These are phyloP conservation scores for Amylostereum areolatum DNA, from an alignment of 1,284 basidiomycete genomes.

Conservation along the genomic window DNA sequence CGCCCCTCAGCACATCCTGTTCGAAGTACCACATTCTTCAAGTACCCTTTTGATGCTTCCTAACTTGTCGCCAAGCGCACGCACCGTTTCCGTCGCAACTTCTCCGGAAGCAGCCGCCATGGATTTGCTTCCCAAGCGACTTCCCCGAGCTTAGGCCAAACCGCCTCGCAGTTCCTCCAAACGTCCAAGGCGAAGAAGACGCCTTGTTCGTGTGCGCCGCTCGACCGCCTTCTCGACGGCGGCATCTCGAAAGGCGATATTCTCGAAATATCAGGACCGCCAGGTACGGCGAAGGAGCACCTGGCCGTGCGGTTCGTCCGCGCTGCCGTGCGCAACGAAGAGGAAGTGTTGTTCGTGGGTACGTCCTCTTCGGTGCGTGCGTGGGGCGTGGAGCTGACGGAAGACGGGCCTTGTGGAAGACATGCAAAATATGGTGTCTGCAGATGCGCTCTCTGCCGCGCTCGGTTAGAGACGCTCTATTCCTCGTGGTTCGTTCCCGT, in stretches of 20 bases:
- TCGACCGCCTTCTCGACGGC: constrained; percentile 54
- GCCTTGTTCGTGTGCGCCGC: constrained; percentile 35
- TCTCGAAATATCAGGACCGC: constrained; percentile 69
- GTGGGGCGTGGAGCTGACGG: constrained; percentile 3
- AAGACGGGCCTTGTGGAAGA: constrained; percentile 32
- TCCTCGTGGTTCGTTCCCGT: not conserved
- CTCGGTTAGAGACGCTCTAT: constrained; percentile 31
- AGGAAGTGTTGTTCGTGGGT: constrained; percentile 62
- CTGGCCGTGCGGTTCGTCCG: constrained; percentile 43
- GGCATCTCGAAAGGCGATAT: constrained; percentile 55
- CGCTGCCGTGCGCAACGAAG: constrained; percentile 37
- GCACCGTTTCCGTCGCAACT: too few relatives aligned
- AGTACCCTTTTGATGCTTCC: too few relatives aligned
- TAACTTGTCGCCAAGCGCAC: too few relatives aligned
- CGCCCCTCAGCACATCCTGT: too few relatives aligned
- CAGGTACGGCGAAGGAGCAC: constrained; percentile 58
- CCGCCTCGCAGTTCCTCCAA: constrained; percentile 42
- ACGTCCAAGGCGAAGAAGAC: constrained; percentile 24
- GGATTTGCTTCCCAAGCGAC: constrained; percentile 26
- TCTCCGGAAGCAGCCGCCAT: too few relatives aligned
- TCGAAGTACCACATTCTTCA: too few relatives aligned
- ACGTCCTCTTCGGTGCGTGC: constrained; percentile 15
- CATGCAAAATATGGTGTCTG: constrained; percentile 60
- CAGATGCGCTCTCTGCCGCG: constrained; percentile 34
- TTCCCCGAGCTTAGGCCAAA: constrained; percentile 43